Base-by-base conservation (phyloP, 2,329 filamentous ascomycete genomes). In the Colletotrichum karsti region DNA sequence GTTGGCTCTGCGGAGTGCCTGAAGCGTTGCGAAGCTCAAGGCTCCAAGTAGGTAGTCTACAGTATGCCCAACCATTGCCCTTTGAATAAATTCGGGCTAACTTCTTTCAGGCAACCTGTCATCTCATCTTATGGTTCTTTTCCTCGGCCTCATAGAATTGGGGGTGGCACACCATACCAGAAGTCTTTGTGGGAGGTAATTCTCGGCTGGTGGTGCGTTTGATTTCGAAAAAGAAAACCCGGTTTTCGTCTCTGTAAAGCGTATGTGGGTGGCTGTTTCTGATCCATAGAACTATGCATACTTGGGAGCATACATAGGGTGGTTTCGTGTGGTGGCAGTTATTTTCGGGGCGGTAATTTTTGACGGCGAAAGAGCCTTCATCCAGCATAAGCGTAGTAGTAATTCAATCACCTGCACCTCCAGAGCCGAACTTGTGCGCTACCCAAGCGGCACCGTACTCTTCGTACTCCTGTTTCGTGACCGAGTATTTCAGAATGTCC, bases 401-500 rank as follows among this genome's bases (percentile, higher is more conserved):
- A 8, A 54, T 68, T 64, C 53, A 68, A 15, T 59, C 53, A n/a
- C 39, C 24, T 15, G 60, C 39, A 22, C 33, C 59, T 41, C 82
- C 82, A 8, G 75, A 72, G 1, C 83, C 83, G 76, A 97, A 96
- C 75, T 88, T 93, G 74, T 89, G 90, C 28, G 89, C 89, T 24
- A 93, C 85, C 93, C 93, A 95, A 1, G 82, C 83, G 62, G 87
- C 88, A 8, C 96, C 96, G 75, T 94, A 82, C 78, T 99, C 96
- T 57, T 96, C 90, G 77, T 99, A 99, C 76, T 99, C 94, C 69
- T 92, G 88, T 76, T 93, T 93, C 0, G 93, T 96, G n/a, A 98
- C 92, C 2, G 90, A 87, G 12, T 94, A 80, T 54, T 86, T 86
- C 68, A 90, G 86, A 57, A 97, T 83, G 41, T 92, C 85, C 44